Evolutionary conservation across 768 basidiomycete genomes (phyloP), one percentile per base, ranked within the genome.

Genomic region (Agaricus sinodeliciosus): DNA sequence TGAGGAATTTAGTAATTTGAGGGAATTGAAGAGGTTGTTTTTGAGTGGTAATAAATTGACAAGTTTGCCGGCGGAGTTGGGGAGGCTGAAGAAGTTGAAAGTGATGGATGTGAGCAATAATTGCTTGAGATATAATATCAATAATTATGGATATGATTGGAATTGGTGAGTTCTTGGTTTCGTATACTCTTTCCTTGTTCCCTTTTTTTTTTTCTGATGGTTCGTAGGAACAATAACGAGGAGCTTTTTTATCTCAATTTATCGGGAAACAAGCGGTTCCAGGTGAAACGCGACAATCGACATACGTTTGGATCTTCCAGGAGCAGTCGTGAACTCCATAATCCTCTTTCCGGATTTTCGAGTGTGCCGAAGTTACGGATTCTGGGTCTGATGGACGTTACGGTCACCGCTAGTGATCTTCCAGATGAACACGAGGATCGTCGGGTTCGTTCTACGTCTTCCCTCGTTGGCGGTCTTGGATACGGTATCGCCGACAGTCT

Each of bases 131-230:
- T 98, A 98, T 69, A 99, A 98, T 65, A 93, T 96, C 60, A 89
- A 91, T 59, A 99, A 99, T 62, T 94, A 87, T 87, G 91, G 95
- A 65, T 98, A 94, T 67, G 96, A 99, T 69, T 98, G 94, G 94
- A 98, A 99, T 65, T 97, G 96, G 95, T 95, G 58, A 45, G 81
- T 71, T 34, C 18, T 18, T 39, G 28, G 7, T 11, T n/a, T 31
- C 11, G 8, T 5, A 1, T 31, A 5, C 4, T 55, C 43, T 26
- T 42, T 41, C 36, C 31, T 37, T 25, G 28, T 54, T 6, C 9
- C 48, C 12, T 31, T 1, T 18, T 51, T 18, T 18, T 52, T 5
- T 39, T 51, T 48, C n/a, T n/a, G n/a, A n/a, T 51, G 37, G 12
- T 39, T 27, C 44, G 4, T 39, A 96, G 95, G 94, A 98, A 97